phyloP scores from a whole-genome alignment of 2,329 filamentous ascomycete species.

The Diplodia sapinea region DNA sequence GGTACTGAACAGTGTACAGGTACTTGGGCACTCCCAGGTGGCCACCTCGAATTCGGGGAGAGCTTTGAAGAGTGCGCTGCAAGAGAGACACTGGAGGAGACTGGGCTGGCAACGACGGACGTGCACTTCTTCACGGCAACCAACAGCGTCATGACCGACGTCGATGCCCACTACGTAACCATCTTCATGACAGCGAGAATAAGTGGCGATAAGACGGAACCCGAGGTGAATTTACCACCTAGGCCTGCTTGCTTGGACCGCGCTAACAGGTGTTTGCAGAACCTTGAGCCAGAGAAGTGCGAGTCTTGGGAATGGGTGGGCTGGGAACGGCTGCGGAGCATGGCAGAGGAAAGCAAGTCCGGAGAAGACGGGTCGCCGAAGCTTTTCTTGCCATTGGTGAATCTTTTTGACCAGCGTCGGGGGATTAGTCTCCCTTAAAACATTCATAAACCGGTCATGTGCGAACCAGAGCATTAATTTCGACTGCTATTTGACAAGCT shows the following conservation, averaged over 20 bases:
- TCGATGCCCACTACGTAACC: slow-evolving; percentile 76
- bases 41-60: slow-evolving; percentile 72
- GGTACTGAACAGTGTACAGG: slow-evolving; percentile 40
- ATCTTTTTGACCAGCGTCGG: slow-evolving; percentile 48
- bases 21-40: slow-evolving; percentile 70
- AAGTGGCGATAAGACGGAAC: slow-evolving; percentile 55
- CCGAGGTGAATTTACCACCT: slow-evolving; percentile 54
- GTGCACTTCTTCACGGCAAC: slow-evolving; percentile 65
- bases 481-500: slow-evolving; percentile 19
- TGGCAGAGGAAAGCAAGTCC: slow-evolving; percentile 43
- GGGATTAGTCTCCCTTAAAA: slow-evolving; percentile 11
- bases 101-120: slow-evolving; percentile 37
- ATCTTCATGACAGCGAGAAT: slow-evolving; percentile 67
- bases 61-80: slow-evolving; percentile 63
- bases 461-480: background rate
- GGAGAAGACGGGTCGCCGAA: slow-evolving; percentile 40
- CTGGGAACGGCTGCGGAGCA: slow-evolving; percentile 56
- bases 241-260: slow-evolving; percentile 31
- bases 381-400: slow-evolving; percentile 57
- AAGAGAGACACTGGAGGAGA: slow-evolving; percentile 69
- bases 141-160: slow-evolving; percentile 67
- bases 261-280: slow-evolving; percentile 9
- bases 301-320: slow-evolving; percentile 60
- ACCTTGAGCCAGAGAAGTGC: slow-evolving; percentile 61
- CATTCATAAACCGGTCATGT: background rate